Base-by-base conservation (phyloP, 1,284 basidiomycete genomes). In the Uromyces viciae-fabae region DNA sequence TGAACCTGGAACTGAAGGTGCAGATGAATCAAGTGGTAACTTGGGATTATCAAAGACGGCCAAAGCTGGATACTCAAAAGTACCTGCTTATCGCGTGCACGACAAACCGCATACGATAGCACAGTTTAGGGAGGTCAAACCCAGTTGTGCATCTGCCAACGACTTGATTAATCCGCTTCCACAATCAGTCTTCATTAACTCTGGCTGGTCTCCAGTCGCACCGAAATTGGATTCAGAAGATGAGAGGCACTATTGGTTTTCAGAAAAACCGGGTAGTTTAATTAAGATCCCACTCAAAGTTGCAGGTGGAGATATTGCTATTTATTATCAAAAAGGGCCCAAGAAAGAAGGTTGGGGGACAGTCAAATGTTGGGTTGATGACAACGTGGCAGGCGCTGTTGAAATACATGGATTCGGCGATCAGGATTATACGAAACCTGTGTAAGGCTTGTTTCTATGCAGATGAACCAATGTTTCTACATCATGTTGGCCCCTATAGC, bases 121-220 rank as follows among this genome's bases (percentile, higher is more conserved):
- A 1, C 86, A 88, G n/a, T 94, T 92, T 86, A 90, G 93, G 84
- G 95, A 97, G 86, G 90, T 95, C 74, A 89, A 90, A 75, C 95
- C 95, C 17, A 94, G 89, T 87, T 98, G 95, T 86, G 94, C 93
- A 0, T 92, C 91, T 25, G 95, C 95, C 31, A 95, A 96, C 86
- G 94, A 98, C 86, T 88, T 98, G 60, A 93, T 97, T 85, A 96
- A 96, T 87, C 95, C 95, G 1, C 88, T 98, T 0, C 94, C 95
- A 15, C 90, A 91, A 0, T 92, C 92, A 33, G 87, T 95, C 82
- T 97, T 98, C 87, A 92, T 91, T 82, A 94, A 94, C 40, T 92
- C 91, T 0, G 95, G 95, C 3, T 98, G 95, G 94, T 88, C 89
- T 81, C 90, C 90, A 1, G 89, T 90, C 84, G 92, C 94, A 85